Base-by-base conservation (phyloP, 306 rosid genomes). In the Quillaja saponaria region DNA sequence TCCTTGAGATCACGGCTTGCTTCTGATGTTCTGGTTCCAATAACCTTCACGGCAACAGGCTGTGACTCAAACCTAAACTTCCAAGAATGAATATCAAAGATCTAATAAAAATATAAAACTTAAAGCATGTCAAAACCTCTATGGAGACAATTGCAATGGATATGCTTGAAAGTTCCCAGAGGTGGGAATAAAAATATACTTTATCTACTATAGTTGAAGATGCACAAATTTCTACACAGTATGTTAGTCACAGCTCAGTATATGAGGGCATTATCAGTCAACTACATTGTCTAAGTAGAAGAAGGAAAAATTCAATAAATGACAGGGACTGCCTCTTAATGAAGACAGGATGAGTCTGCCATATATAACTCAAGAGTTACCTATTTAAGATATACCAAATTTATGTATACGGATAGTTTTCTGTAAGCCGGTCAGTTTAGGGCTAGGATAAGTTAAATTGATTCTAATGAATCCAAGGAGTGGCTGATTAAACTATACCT, bases 11-110 rank as follows among this genome's bases (percentile, higher is more conserved):
- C 79, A 12, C 58, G 21, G 41, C 75, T 59, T 42, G 68, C 76
- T 5, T 69, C 46, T 7, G 66, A 39, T 41, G 77, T 61, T 63
- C 10, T 70, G 10, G 84, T 80, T 42, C 37, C 71, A 25, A 83
- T 31, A 44, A 69, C 19, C 73, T 86, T 86, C 12, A 83, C 49
- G 10, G 87, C 83, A 13, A 83, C 84, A n/a, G 69, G 82, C 18
- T 16, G 65, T 11, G 38, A 18, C 15, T 76, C 49, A 58, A 76
- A 86, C 85, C 95, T 86, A 31, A 37, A 69, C 21, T 1, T 25
- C 2, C 31, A 25, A 25, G 31, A 25, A 25, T 25, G 3, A 25
- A 25, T 25, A 25, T 25, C 31, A 64, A 37, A 33, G 1, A 18
- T 13, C 13, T 13, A 57, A 4, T 8, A 17, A 13, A n/a, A 13